Evolutionary conservation across 257 asterid species (phyloP).

Genomic region (Rubia yunnanensis): DNA sequence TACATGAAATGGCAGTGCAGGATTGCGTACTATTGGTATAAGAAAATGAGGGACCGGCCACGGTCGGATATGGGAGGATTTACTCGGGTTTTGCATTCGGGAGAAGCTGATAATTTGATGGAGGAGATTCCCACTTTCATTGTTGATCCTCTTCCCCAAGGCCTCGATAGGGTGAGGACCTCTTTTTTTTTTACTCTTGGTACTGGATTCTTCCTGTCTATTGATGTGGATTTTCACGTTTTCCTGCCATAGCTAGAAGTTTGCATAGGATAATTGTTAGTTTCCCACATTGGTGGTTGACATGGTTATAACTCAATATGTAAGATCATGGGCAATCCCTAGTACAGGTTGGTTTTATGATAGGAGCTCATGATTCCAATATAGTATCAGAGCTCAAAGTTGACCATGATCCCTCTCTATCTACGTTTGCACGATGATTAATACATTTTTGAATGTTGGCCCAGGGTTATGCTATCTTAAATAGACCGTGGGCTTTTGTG

Average conservation of each 20-base stretch:
- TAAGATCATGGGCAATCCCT: too few relatives aligned
- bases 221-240: not conserved
- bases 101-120: constrained; percentile 81
- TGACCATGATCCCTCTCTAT: too few relatives aligned
- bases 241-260: not conserved
- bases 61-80: constrained; percentile 98
- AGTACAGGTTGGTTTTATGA: too few relatives aligned
- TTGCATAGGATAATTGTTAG: not conserved
- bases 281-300: too few relatives aligned
- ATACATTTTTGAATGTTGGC: constrained; percentile 19
- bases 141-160: constrained; percentile 88
- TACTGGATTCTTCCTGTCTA: not conserved
- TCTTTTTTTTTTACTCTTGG: not conserved
- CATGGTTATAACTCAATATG: too few relatives aligned
- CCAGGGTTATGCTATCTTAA: constrained; percentile 90
- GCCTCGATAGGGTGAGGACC: constrained; percentile 79
- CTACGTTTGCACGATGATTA: too few relatives aligned
- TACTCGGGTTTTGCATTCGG: constrained; percentile 88
- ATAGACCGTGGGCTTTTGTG: constrained; percentile 98
- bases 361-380: too few relatives aligned
- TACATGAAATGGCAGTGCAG: constrained; percentile 96
- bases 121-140: constrained; percentile 82
- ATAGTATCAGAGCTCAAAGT: too few relatives aligned
- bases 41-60: constrained; percentile 55
- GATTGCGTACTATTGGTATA: constrained; percentile 94